Evolutionary conservation across 495 filamentous ascomycete genomes (phyloP), one percentile per base, ranked within the genome.

Genomic region (Hypomontagnella submonticulosa): DNA sequence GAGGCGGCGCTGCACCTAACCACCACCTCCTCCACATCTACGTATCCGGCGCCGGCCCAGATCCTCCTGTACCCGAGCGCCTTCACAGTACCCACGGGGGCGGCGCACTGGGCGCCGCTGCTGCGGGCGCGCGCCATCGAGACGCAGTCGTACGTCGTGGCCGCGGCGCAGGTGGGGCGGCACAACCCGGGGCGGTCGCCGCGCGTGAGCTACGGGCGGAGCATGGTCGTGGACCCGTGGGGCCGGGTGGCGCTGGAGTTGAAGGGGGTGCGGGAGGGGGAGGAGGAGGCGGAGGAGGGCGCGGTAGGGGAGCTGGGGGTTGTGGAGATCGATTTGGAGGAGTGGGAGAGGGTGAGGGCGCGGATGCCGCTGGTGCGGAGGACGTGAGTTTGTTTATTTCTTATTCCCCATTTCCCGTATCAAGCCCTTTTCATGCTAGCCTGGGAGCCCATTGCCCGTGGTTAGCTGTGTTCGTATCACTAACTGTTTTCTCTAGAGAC

Each of bases 201-300:
- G 72, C 78, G 94, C 44, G 80, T 80, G 20, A 96, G 91, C 78
- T 97, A 96, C 76, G 95, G 95, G 0, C 89, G 93, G 75, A 90
- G 91, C 47, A 88, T 96, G 83, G 89, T 97, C 36, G 82, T 97
- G 13, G 87, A 89, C 68, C 94, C 94, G 0, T 97, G 94, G 94
- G 94, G 94, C 0, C 83, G 85, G 43, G 82, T 97, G 3, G 43
- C 95, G 18, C 83, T 86, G 1, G 80, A 88, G 64, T 75, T 93
- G 30, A 83, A 81, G 63, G 78, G 87, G 65, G 72, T 85, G 76
- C 69, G 75, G 40, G 70, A 77, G 20, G 74, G 76, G 15, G 65
- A 57, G 65, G 80, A 87, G 58, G 71, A 73, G 8, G 68, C 64
- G 11, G 74, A 71, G 19, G 67, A 66, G 1, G 73, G 67, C 1